Evolutionary conservation across 2,329 filamentous ascomycete species (phyloP), one percentile per base, ranked within the genome.

Genomic region (Intubia oerlemansii): DNA sequence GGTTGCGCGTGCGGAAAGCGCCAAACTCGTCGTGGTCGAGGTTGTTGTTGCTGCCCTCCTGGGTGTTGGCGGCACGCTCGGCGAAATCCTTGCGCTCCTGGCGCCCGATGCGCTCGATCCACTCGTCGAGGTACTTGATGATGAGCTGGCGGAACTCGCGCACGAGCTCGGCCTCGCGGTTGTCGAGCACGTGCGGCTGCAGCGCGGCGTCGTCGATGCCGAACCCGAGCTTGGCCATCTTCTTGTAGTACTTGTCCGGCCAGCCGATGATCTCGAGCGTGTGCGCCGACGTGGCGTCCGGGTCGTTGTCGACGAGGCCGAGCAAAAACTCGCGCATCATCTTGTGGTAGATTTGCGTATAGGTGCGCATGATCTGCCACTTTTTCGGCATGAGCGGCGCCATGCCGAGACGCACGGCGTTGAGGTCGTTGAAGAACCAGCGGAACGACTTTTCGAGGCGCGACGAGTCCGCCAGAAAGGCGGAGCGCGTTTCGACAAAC

Each of bases 371-470:
- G 27, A 98, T 92, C 45, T 76, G 84, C 88, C 88, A 98, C 50
- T 88, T 91, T 52, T 79, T 85, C 7, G 90, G 88, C 68, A 93
- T 84, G 30, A 98, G 60, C 17, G 69, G 67, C 34, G 77, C 68
- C 79, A 98, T 91, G 44, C 88, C 85, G 36, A 90, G 64, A 50
- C 85, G 82, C 44, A 93, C 85, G 4, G 81, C 82, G 49, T 90
- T 91, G 21, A 98, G 64, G 48, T 98, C 85, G 53, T 95, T 93
- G 56, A 95, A 98, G 52, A 72, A 98, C 88, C 88, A 98, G 44
- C 78, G 78, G 52, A 92, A 68, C 38, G 67, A 71, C 56, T 92
- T 92, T 38, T 90, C 79, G 26, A 98, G 59, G 42, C 67, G 70
- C 28, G 73, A 65, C 0, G 88, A 79, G 44, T 95, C 81, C 21